Base-by-base conservation (phyloP, 176 grass and related monocot species). In the Tuctoria greenei region DNA sequence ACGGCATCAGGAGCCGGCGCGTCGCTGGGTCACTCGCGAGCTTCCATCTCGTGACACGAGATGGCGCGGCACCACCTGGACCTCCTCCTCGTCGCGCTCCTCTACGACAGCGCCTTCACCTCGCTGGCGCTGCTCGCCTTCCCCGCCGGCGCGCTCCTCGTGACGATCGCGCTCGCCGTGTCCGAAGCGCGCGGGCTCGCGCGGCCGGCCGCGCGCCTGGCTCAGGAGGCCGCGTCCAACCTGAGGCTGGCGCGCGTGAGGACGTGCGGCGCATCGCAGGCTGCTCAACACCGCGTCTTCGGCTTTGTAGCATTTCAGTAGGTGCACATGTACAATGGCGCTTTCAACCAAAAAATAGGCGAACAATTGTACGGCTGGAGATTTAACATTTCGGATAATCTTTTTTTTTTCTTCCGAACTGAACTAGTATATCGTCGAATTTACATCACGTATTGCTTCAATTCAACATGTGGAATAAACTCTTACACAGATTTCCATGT, bases 11-110 rank as follows among this genome's bases (percentile, higher is more conserved):
- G n/a, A 15, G 59, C 35, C 6, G 75, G 36, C 35, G 37, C 61
- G 37, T 18, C 67, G 49, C n/a, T n/a, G n/a, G n/a, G n/a, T n/a
- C n/a, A n/a, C 31, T 54, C 43, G 69, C 34, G n/a, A 46, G 44
- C 57, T 11, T 12, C 23, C 23, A 1, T 6, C 6, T 13, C 52
- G 46, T 75, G 64, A n/a, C 64, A 25, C 43, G 71, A 70, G 42
- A 41, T 37, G 40, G 11, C 43, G 77, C 23, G 21, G 8, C 89
- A 86, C 71, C 87, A 91, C 76, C 50, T 97, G 27, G 93, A 85
- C 50, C 88, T 91, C 61, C 78, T 97, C 66, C 79, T 93, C 70
- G 88, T 87, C 12, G 71, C 71, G 18, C 67, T 93, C 51, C 76
- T 91, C 64, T 87, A 75, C 61, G 66, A 78, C 25, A 60, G 88